Conservation (phyloP, 2,329 filamentous ascomycete species). For the Calonectria naviculata region DNA sequence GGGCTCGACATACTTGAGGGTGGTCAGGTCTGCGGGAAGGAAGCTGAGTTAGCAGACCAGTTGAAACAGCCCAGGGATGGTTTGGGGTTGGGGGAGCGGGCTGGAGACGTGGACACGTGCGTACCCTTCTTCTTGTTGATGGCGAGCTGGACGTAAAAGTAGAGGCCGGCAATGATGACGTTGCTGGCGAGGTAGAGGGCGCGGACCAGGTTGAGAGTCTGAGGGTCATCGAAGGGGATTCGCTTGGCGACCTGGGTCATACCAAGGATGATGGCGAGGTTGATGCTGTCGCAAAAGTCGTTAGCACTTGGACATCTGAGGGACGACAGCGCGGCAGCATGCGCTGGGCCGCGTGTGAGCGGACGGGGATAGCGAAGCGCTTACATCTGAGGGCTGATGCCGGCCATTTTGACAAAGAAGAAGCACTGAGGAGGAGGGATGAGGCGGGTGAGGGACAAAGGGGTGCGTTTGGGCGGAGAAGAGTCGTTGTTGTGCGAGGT, state of each 20-base stretch:
- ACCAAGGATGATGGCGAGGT: slow-evolving; percentile 92
- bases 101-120: slow-evolving; percentile 37
- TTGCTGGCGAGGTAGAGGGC: slow-evolving; percentile 71
- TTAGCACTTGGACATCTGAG: slow-evolving; percentile 35
- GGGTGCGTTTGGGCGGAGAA: slow-evolving; percentile 6
- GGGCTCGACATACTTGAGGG: slow-evolving; percentile 98
- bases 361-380: slow-evolving; percentile 35
- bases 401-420: slow-evolving; percentile 63
- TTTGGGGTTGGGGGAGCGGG: not conserved
- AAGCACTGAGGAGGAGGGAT: slow-evolving; percentile 13
- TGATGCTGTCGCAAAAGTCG: slow-evolving; percentile 70
- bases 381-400: slow-evolving; percentile 73
- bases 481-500: slow-evolving; percentile 19
- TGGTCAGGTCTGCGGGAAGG: slow-evolving; percentile 82
- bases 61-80: not conserved
- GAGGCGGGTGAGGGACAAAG: slow-evolving; percentile 11
- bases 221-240: slow-evolving; percentile 90
- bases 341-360: slow-evolving; percentile 19
- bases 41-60: slow-evolving; percentile 21
- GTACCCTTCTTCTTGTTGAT: slow-evolving; percentile 98
- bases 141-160: slow-evolving; percentile 84
- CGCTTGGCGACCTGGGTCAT: slow-evolving; percentile 99
- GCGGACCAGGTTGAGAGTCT: slow-evolving; percentile 67
- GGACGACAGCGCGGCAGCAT: slow-evolving; percentile 28
- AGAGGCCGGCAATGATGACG: slow-evolving; percentile 84